A percentile compares a stretch with the other conserved stretches of the same genome.
Evolutionary conservation across 163 green algal genomes (phyloP).

Genomic region (Prototheca cutis): DNA sequence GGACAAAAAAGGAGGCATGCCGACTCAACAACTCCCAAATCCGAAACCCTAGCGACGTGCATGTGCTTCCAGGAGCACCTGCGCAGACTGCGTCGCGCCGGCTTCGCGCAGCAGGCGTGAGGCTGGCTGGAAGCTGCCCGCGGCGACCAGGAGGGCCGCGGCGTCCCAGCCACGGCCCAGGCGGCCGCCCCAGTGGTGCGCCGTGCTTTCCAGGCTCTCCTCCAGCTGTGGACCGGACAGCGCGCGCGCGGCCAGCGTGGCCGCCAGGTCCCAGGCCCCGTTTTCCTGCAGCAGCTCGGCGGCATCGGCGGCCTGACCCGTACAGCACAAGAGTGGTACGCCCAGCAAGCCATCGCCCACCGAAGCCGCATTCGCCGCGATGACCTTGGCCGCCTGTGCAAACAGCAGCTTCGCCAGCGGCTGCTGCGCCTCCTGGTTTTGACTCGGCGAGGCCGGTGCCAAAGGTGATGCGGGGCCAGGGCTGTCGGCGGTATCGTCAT

Average conservation of each 20-base stretch:
- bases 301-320: constrained; percentile 26
- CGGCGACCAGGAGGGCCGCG: constrained; percentile 52
- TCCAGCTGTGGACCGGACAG: constrained; percentile 34
- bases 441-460: not conserved
- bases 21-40: too few species aligned
- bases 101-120: constrained; percentile 45
- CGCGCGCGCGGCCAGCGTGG: constrained; percentile 41
- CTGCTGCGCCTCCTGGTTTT: not conserved
- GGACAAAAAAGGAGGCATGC: too few species aligned
- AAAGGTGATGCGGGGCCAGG: too few species aligned
- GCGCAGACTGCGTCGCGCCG: too few species aligned
- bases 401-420: constrained; percentile 21
- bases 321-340: constrained; percentile 66
- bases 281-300: constrained; percentile 51
- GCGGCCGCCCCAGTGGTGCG: constrained; percentile 35
- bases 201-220: constrained; percentile 47
- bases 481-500: too few species aligned
- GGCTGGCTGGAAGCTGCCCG: constrained; percentile 40
- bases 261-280: constrained; percentile 60
- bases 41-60: too few species aligned
- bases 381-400: constrained; percentile 30
- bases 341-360: constrained; percentile 66
- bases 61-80: too few species aligned
- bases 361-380: constrained; percentile 61
- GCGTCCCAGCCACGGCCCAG: constrained; percentile 60